phyloP scores from a whole-genome alignment of 2,329 filamentous ascomycete species.

The Cladophialophora chaetospira region DNA sequence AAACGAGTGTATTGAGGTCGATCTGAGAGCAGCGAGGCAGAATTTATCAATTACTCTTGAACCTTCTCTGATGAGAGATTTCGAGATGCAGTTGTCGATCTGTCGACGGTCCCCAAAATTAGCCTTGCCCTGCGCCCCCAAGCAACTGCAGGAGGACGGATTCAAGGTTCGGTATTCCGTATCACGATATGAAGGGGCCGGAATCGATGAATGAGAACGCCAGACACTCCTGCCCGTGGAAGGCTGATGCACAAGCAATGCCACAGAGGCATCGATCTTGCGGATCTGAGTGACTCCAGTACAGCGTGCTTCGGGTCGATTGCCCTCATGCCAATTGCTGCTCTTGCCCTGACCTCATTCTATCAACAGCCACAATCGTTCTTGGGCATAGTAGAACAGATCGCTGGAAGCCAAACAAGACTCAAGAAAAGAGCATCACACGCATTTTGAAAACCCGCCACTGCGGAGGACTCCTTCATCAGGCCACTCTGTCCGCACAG shows the following conservation, averaged over 20 bases:
- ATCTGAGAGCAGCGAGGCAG: not conserved
- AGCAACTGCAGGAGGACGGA: not conserved
- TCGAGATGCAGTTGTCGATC: not conserved
- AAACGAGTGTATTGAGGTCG: constrained; percentile 4
- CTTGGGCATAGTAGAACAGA: not conserved
- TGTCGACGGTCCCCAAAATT: constrained; percentile 6
- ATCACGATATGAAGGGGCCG: not conserved
- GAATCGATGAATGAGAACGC: not conserved
- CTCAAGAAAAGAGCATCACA: not conserved
- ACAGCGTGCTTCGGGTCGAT: not conserved
- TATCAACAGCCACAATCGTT: not conserved
- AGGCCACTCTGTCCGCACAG: not conserved
- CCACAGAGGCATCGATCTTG: not conserved
- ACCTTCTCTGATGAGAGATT: not conserved
- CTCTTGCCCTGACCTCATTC: not conserved
- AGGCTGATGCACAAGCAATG: not conserved
- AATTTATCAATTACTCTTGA: not conserved
- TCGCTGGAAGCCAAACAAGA: not conserved
- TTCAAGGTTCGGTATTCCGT: not conserved
- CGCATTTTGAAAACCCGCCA: not conserved
- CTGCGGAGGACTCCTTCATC: not conserved
- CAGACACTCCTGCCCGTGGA: not conserved
- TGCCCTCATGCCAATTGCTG: too few species aligned
- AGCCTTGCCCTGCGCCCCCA: constrained; percentile 7
- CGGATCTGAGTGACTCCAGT: not conserved